Conservation (phyloP, 768 basidiomycete species). For the Lactarius sp. region DNA sequence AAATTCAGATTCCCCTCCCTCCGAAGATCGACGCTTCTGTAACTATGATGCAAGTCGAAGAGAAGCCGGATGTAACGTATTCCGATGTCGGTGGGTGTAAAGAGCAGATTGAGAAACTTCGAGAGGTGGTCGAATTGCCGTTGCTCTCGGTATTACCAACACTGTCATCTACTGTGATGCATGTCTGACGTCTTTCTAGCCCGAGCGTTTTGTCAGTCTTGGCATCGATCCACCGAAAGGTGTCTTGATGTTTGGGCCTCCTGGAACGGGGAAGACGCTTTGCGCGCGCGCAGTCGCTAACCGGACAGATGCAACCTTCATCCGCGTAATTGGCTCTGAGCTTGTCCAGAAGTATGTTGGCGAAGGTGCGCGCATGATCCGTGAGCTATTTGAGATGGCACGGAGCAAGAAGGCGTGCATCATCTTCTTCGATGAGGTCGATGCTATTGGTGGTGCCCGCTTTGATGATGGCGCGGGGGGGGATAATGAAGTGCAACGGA, state of each 20-base stretch:
- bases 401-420: conserved; percentile 98
- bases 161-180: background rate
- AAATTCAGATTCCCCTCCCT: conserved; percentile 96
- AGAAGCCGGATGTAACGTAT: conserved; percentile 97
- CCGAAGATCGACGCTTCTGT: conserved; percentile 99
- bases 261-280: conserved; percentile 97
- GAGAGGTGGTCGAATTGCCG: conserved; percentile 97
- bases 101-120: conserved; percentile 97
- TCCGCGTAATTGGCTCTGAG: conserved; percentile 98
- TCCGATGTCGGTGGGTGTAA: conserved; percentile 98
- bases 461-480: conserved; percentile 99
- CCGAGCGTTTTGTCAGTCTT: conserved; percentile 96
- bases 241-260: conserved; percentile 91
- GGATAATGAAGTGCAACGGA: conserved; percentile 98
- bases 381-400: conserved; percentile 99
- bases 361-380: conserved; percentile 97
- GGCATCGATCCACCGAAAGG: conserved; percentile 99
- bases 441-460: conserved; percentile 95
- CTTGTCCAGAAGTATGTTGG: conserved; percentile 99
- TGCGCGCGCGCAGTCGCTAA: conserved; percentile 98
- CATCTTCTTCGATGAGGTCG: conserved; percentile 99
- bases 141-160: conserved; percentile 70
- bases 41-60: conserved; percentile 99
- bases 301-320: conserved; percentile 97
- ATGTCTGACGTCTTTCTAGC: conserved; percentile 45